Conservation (phyloP, 140 eudicot species). For the Anethum foeniculum region DNA sequence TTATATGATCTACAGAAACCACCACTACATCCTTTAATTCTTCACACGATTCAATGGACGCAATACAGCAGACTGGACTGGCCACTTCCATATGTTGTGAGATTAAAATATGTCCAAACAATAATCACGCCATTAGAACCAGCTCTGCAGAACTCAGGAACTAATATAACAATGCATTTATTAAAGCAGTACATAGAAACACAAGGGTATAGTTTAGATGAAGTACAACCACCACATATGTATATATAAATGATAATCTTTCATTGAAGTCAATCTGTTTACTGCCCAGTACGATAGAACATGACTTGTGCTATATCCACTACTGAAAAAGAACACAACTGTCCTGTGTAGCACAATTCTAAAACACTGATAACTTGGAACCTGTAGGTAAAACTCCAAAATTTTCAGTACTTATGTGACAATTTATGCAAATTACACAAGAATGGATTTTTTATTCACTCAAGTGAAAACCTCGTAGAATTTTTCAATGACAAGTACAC, state of each 20-base stretch:
- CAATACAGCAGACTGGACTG: background rate
- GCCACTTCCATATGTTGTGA: background rate
- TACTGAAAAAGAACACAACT: background rate
- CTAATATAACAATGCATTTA: background rate
- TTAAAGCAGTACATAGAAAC: background rate
- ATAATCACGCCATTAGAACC: background rate
- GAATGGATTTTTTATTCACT: conserved; percentile 8
- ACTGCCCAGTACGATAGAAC: background rate
- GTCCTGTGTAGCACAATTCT: background rate
- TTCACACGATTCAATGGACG: background rate
- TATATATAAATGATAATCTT: background rate
- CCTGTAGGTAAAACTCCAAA: background rate
- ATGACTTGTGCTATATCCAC: background rate
- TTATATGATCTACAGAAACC: background rate
- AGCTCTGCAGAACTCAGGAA: background rate
- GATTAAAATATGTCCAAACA: background rate
- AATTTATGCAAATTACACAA: conserved; percentile 7
- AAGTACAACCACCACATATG: background rate
- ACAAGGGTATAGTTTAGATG: background rate
- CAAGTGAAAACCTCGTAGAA: conserved; percentile 79
- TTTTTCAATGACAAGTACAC: conserved; percentile 80
- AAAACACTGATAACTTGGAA: conserved; percentile 8
- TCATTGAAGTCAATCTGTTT: background rate
- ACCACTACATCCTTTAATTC: background rate
- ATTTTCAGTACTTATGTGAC: background rate